phyloP scores from a whole-genome alignment of 2,329 filamentous ascomycete genomes.

The Talaromyces sp. region DNA sequence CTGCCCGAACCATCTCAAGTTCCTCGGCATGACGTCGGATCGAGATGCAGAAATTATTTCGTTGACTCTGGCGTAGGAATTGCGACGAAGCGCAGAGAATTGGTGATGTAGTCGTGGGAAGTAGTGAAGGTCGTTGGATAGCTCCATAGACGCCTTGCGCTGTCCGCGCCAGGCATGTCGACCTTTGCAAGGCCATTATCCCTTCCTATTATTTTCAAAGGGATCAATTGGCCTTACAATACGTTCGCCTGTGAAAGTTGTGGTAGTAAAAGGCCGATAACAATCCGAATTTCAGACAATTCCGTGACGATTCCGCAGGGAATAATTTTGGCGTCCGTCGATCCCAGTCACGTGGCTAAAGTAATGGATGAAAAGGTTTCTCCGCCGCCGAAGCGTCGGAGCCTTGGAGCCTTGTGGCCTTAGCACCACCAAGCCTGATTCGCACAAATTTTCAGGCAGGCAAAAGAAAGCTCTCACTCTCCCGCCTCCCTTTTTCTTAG shows the following conservation, averaged over 20 bases:
- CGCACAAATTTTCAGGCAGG: slow-evolving; percentile 24
- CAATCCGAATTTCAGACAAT: not conserved
- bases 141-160: slow-evolving; percentile 28
- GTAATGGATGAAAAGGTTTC: slow-evolving; percentile 19
- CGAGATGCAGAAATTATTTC: slow-evolving; percentile 20
- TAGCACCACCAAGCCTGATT: slow-evolving; percentile 13
- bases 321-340: slow-evolving; percentile 10
- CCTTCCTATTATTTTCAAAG: slow-evolving; percentile 15
- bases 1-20: slow-evolving; percentile 25
- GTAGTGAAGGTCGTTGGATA: slow-evolving; percentile 38
- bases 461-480: slow-evolving; percentile 15
- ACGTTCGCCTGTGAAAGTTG: slow-evolving; percentile 19
- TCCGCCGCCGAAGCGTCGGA: slow-evolving; percentile 21
- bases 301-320: not conserved
- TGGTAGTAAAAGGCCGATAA: not conserved
- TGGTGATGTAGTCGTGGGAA: slow-evolving; percentile 30
- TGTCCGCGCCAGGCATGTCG: slow-evolving; percentile 31
- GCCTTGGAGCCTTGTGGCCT: not conserved
- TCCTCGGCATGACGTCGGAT: slow-evolving; percentile 24
- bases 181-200: slow-evolving; percentile 36
- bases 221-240: slow-evolving; percentile 4
- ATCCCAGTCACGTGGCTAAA: slow-evolving; percentile 22
- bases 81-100: not conserved
- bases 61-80: slow-evolving; percentile 11
- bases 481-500: slow-evolving; percentile 21